Evolutionary conservation across 495 filamentous ascomycete species (phyloP).

Genomic region (Penicillium odoratum): DNA sequence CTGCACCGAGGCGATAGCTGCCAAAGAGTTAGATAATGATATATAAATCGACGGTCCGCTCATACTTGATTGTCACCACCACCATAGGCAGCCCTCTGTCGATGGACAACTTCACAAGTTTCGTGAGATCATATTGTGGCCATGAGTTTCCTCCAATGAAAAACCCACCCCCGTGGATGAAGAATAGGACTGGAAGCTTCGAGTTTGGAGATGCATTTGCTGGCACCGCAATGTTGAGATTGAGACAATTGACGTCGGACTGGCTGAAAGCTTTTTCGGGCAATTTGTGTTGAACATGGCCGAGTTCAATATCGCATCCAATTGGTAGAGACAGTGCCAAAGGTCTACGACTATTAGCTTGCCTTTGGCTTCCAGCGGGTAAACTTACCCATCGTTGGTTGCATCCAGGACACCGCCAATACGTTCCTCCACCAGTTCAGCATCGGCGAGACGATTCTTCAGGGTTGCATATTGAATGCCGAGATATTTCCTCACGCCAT

Average conservation of each 20-base stretch:
- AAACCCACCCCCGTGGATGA: conserved; percentile 48
- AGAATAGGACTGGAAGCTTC: conserved; percentile 46
- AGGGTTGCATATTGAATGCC: conserved; percentile 39
- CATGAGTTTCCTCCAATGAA: conserved; percentile 38
- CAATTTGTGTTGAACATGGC: conserved; percentile 29
- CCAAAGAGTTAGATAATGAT: conserved; percentile 13
- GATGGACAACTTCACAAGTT: conserved; percentile 40
- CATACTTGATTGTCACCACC: conserved; percentile 12
- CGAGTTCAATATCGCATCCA: conserved; percentile 30
- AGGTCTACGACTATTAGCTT: conserved; percentile 20
- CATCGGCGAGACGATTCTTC: conserved; percentile 30
- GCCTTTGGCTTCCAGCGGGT: not conserved
- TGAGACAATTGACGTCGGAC: conserved; percentile 42
- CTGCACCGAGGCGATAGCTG: conserved; percentile 1
- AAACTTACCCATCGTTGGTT: conserved; percentile 29
- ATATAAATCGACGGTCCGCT: not conserved
- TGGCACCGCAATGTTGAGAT: conserved; percentile 45
- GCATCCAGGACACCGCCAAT: conserved; percentile 27
- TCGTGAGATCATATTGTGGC: conserved; percentile 41
- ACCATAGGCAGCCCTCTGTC: conserved; percentile 27
- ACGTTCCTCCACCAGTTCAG: conserved; percentile 26
- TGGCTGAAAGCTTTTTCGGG: conserved; percentile 30
- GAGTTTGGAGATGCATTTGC: conserved; percentile 24
- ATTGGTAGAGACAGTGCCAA: conserved; percentile 24
- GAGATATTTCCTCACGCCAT: conserved; percentile 31